Evolutionary conservation across 2,329 filamentous ascomycete species (phyloP).

Genomic region (Onygenales sp.): DNA sequence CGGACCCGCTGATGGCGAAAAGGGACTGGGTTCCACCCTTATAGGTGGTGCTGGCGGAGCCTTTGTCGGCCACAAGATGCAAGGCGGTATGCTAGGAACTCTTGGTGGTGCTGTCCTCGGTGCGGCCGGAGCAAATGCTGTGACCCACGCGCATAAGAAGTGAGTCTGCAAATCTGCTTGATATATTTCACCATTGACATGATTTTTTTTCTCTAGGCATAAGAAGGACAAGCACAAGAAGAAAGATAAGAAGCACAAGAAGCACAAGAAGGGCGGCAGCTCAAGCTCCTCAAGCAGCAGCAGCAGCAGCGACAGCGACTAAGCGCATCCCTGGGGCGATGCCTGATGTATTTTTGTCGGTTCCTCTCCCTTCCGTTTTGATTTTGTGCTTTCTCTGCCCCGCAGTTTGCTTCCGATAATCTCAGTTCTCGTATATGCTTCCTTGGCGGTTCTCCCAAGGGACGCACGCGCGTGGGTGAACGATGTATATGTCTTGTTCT

Average conservation of each 20-base stretch:
- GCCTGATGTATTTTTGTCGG: not conserved
- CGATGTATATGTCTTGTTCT: not conserved
- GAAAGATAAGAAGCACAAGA: conserved; percentile 12
- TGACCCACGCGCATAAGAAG: conserved; percentile 17
- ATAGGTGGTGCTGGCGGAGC: conserved; percentile 30
- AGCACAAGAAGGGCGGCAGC: conserved; percentile 11
- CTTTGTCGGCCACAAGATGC: conserved; percentile 26
- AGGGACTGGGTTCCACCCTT: conserved; percentile 26
- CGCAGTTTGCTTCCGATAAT: not conserved
- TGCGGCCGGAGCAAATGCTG: conserved; percentile 22
- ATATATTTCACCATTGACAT: conserved; percentile 3
- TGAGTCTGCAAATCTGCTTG: conserved; percentile 11
- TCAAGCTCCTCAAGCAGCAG: conserved; percentile 13
- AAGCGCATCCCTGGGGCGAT: not conserved
- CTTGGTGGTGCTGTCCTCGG: conserved; percentile 25
- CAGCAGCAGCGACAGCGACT: conserved; percentile 13
- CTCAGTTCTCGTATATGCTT: not conserved
- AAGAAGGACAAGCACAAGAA: conserved; percentile 19
- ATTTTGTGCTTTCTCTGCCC: not conserved
- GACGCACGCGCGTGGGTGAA: not conserved
- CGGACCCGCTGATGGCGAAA: conserved; percentile 21
- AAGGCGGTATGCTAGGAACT: conserved; percentile 23
- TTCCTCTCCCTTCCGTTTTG: not conserved
- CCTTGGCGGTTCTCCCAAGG: not conserved
- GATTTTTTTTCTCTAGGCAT: conserved; percentile 6